Evolutionary conservation across 2,329 filamentous ascomycete species (phyloP), one percentile per base, ranked within the genome.

Genomic region (Saccharata proteae): DNA sequence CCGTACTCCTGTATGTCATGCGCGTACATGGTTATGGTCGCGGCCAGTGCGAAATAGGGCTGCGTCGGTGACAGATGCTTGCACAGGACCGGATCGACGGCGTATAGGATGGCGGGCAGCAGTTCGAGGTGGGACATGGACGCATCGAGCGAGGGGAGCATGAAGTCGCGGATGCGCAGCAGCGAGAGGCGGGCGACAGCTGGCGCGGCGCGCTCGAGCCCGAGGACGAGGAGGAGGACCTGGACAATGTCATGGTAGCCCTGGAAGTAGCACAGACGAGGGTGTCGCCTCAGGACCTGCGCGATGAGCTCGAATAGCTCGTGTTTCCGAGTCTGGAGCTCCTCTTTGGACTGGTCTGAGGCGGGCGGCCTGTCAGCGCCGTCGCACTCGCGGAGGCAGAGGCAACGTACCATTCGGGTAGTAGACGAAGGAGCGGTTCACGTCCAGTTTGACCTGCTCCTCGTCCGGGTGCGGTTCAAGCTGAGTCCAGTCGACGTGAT

Each of bases 171-270:
- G 51, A 98, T 94, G 32, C 85, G 80, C 26, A 96, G 70, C 18
- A 86, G 67, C 3, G 86, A 93, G 36, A 98, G 74, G n/a, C 81
- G 79, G 18, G 79, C 67, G 18, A 92, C 73, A 11, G 78, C 74
- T 5, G 65, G 55, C 12, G 69, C 64, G 11, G 81, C 77, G 32
- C 65, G 52, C 14, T 65, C 48, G 7, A 72, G 60, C 1, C 78
- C 77, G 4, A 98, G 67, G 8, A 94, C 86, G 10, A 98, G 70
- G 23, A 96, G 71, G 37, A 98, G 69, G 15, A 98, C 90, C 59
- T 98, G 92, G 45, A 83, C 90, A 48, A 98, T 96, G 60, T 98
- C 90, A 57, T 98, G 90, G 54, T 92, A 98, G 52, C 90, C 90
- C 61, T 98, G 90, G 56, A 98, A 98, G 60, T 98, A 98, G 62